Evolutionary conservation across 2,329 filamentous ascomycete genomes (phyloP), one percentile per base, ranked within the genome.

Genomic region (Trichoderma brevicompactum): DNA sequence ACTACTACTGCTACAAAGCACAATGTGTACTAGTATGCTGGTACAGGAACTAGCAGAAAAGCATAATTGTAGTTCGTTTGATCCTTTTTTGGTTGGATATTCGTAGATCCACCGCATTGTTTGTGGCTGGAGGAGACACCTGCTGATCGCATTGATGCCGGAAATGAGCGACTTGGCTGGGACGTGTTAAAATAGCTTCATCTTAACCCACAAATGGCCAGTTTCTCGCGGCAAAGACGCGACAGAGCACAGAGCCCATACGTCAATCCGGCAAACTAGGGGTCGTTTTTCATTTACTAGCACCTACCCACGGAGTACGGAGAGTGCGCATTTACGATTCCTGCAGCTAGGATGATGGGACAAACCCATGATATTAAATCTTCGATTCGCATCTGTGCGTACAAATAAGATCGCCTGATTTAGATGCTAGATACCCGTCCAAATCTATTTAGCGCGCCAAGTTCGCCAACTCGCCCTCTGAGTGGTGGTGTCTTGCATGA

Each of bases 91-190:
- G 15, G 13, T n/a, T 19, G 34, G 9, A 13, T 32, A 15, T 48
- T 19, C 41, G 38, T 17, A 46, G 48, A 62, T 62, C 59, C 59
- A 63, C 59, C 17, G 48, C 59, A 54, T 54, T 53, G 28, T 46
- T 41, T 38, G 49, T 17, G 59, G 40, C 48, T 28, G 23, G 23
- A 28, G 23, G 23, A 28, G 23, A 28, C 23, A 28, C 23, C 23
- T 53, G 59, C 40, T 54, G 38, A 63, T 63, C 49, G 59, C 59
- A 63, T 63, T 54, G 59, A 63, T 34, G 48, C 48, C 59, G 59
- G 59, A 63, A 46, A 63, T 63, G 59, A 63, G 59, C 59, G 59
- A 46, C 38, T 44, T 61, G 58, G 49, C 59, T 53, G n/a, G 59
- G 17, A 28, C 38, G 49, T 17, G 40, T 53, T 61, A 52, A 52